Percentiles rank a stretch among this genome's conserved stretches.
phyloP scores from a whole-genome alignment of 805 yeast species.

The Monosporozyma yasuniensis region DNA sequence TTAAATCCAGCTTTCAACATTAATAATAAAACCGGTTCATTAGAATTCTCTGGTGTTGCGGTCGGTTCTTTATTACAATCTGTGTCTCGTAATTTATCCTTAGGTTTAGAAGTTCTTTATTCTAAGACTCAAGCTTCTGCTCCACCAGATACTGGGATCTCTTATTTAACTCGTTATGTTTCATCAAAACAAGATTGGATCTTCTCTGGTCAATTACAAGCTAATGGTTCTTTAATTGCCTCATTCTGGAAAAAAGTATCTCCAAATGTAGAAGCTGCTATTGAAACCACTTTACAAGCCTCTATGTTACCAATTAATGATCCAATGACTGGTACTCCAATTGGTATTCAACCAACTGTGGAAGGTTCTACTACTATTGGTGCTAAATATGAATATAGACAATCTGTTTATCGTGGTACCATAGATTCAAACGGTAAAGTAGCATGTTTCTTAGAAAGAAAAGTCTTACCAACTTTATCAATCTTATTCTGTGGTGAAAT shows the following conservation, averaged over 20 bases:
- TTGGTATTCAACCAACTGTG: conserved; percentile 73
- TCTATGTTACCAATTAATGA: conserved; percentile 65
- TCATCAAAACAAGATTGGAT: conserved; percentile 69
- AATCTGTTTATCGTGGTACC: conserved; percentile 91
- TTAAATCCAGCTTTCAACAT: conserved; percentile 74
- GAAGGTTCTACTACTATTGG: conserved; percentile 92
- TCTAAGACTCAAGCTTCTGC: conserved; percentile 57
- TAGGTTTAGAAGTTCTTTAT: conserved; percentile 90
- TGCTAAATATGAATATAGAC: conserved; percentile 96
- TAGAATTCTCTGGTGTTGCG: conserved; percentile 80
- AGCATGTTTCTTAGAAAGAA: conserved; percentile 82
- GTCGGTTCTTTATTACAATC: conserved; percentile 89
- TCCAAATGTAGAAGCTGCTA: conserved; percentile 89
- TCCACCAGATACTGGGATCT: conserved; percentile 86
- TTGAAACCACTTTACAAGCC: conserved; percentile 77
- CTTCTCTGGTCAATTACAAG: conserved; percentile 87
- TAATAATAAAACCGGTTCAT: conserved; percentile 22
- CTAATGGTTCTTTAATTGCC: conserved; percentile 81
- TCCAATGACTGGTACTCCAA: conserved; percentile 67
- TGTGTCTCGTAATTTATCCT: conserved; percentile 68
- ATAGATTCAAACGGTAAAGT: conserved; percentile 87
- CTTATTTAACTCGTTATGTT: conserved; percentile 84
- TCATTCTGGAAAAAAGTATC: conserved; percentile 92
- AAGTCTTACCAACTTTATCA: conserved; percentile 85
- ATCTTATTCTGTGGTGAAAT: conserved; percentile 85